Evolutionary conservation across 768 basidiomycete species (phyloP), one percentile per base, ranked within the genome.

Genomic region (Vararia minispora): DNA sequence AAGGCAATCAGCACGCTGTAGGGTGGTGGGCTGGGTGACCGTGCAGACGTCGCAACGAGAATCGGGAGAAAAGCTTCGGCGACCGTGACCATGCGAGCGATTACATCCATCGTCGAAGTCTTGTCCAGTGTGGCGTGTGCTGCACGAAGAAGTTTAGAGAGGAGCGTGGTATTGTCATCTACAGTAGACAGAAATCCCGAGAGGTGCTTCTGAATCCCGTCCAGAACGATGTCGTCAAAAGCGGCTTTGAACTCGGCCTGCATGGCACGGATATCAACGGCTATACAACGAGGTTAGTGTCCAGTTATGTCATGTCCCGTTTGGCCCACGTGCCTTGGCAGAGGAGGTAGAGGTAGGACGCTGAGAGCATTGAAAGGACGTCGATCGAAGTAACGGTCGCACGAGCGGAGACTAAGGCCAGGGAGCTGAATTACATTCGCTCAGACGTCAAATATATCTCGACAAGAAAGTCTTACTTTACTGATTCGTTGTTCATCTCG

Each of bases 401-500:
- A 24, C 86, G 76, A 22, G 74, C 83, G 18, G 84, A 86, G 39
- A 88, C 75, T 44, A 90, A 63, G 0, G 87, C 86, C 43, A 90
- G 66, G 6, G 84, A 87, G 56, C 81, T 84, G 49, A 27, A 39
- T 36, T 24, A n/a, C n/a, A n/a, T n/a, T n/a, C n/a, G n/a, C n/a
- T n/a, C n/a, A n/a, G n/a, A n/a, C 37, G 36, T 24, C 44, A 33
- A 26, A 50, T 35, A n/a, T 12, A 18, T 12, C 13, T 14, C 23
- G 3, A 25, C 14, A 18, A 3, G 16, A 3, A 21, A 22, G 35
- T 63, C 79, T 44, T 46, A 84, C 81, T 89, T 90, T 58, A 90
- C 72, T 31, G 86, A 79, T 57, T 89, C 86, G 49, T 90, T 90
- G 54, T 86, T 81, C 80, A 88, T 84, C 60, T 89, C 86, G 1